These are phyloP conservation scores for Fraxinus platypoda DNA, from an alignment of 305 asterid genomes.

Conservation along the genomic window DNA sequence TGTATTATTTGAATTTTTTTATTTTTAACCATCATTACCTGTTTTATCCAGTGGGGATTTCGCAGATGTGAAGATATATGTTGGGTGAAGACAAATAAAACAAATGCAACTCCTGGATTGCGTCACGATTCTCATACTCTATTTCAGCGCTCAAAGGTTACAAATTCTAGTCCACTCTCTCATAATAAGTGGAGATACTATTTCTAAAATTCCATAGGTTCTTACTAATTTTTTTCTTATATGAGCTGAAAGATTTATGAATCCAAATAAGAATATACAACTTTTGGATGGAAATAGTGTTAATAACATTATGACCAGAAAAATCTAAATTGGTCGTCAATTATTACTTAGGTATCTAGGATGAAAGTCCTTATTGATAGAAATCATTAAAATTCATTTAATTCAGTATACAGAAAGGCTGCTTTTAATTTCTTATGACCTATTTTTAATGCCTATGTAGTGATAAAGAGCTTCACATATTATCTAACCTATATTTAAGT, in stretches of 20 bases:
- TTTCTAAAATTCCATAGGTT: not conserved
- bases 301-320: slow-evolving; percentile 6
- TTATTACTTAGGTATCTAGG: not conserved
- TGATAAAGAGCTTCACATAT: not conserved
- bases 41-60: slow-evolving; percentile 85
- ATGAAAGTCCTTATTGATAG: not conserved
- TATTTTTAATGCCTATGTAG: not conserved
- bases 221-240: slow-evolving; percentile 9
- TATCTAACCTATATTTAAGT: not conserved
- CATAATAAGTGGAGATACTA: slow-evolving; percentile 11
- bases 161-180: slow-evolving; percentile 3
- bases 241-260: not conserved
- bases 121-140: slow-evolving; percentile 98
- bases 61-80: slow-evolving; percentile 99
- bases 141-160: slow-evolving; percentile 93
- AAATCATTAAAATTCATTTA: not conserved
- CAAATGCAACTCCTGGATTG: slow-evolving; percentile 88
- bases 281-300: not conserved
- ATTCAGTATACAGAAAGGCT: not conserved
- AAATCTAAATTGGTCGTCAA: slow-evolving; percentile 6
- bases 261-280: not conserved
- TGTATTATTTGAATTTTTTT: not conserved
- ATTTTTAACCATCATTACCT: not conserved
- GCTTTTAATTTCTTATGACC: not conserved
- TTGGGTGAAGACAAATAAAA: slow-evolving; percentile 98